Conservation (phyloP, 2,329 filamentous ascomycete genomes). For the Emmonsiellopsis sp. region DNA sequence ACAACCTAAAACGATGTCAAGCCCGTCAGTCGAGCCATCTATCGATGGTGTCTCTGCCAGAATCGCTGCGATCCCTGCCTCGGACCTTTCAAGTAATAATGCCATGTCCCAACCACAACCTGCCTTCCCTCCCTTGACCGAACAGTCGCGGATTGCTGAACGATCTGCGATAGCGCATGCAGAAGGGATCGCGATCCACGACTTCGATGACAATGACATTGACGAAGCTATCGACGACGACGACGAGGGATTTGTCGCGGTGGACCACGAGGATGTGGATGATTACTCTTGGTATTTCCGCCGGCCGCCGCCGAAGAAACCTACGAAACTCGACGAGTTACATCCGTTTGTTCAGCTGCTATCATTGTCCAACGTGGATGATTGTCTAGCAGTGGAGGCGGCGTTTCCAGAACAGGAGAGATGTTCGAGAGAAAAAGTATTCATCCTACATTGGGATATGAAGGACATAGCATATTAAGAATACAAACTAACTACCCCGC, state of each 20-base stretch:
- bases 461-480: not conserved
- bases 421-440: slow-evolving; percentile 52
- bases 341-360: slow-evolving; percentile 68
- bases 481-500: not conserved
- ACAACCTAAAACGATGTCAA: not conserved
- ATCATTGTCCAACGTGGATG: slow-evolving; percentile 43
- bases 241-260: slow-evolving; percentile 34
- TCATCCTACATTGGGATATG: slow-evolving; percentile 2
- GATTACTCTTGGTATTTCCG: slow-evolving; percentile 35
- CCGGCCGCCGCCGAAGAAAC: slow-evolving; percentile 24
- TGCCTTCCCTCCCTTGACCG: slow-evolving; percentile 1
- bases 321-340: slow-evolving; percentile 45
- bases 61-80: not conserved
- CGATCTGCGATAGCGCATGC: slow-evolving; percentile 6
- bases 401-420: slow-evolving; percentile 52
- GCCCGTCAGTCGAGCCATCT: not conserved
- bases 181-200: slow-evolving; percentile 2
- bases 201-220: not conserved
- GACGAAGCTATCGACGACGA: slow-evolving; percentile 18
- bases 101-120: not conserved
- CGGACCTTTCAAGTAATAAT: not conserved
- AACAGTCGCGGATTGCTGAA: slow-evolving; percentile 8
- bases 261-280: slow-evolving; percentile 32
- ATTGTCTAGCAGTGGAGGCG: slow-evolving; percentile 51
- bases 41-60: slow-evolving; percentile 1